Conservation (phyloP, 148 eudicot genomes). For the Diospyros lotus region DNA sequence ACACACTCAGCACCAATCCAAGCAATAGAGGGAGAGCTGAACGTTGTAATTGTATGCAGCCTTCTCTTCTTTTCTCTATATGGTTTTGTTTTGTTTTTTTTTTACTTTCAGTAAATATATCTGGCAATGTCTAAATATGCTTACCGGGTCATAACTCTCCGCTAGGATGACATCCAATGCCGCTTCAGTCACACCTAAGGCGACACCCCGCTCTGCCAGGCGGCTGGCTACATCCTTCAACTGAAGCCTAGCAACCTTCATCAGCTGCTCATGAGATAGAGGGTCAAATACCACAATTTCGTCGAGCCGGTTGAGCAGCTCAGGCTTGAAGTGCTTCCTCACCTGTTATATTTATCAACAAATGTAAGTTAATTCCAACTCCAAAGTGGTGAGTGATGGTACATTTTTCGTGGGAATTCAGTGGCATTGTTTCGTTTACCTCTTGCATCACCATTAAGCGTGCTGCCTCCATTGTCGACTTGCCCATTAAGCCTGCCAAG, state of each 20-base stretch:
- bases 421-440: conserved; percentile 28
- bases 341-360: conserved; percentile 32
- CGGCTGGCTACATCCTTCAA: conserved; percentile 81
- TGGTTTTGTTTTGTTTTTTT: too few species aligned
- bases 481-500: conserved; percentile 62
- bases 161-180: conserved; percentile 69
- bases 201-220: conserved; percentile 80
- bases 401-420: background rate
- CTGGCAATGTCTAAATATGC: background rate
- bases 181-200: conserved; percentile 78
- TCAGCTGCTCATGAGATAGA: conserved; percentile 69
- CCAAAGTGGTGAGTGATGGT: background rate
- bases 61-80: too few species aligned
- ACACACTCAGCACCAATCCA: background rate
- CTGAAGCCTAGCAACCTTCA: conserved; percentile 65
- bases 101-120: too few species aligned
- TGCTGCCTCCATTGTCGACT: conserved; percentile 58
- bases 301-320: conserved; percentile 71
- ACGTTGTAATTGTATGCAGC: too few species aligned
- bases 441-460: conserved; percentile 68
- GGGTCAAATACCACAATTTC: conserved; percentile 92
- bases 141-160: conserved; percentile 77
- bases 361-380: too few species aligned
- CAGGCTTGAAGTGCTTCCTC: conserved; percentile 75
- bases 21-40: too few species aligned